A percentile compares a stretch with the other conserved stretches of the same genome.
Conservation (phyloP, 306 rosid genomes). For the Casuarina glauca region DNA sequence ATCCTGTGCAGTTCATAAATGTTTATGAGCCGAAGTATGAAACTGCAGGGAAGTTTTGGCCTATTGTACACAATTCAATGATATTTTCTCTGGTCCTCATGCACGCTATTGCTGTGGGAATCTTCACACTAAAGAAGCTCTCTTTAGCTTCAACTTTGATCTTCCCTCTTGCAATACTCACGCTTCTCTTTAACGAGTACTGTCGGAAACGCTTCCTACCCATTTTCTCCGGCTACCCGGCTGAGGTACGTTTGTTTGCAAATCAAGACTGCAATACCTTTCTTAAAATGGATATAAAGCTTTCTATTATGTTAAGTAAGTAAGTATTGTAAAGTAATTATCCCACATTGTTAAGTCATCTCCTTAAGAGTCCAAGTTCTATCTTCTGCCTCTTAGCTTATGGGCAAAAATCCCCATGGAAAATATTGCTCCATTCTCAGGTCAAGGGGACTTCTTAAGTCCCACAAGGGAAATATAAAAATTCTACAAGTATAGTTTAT, state of each 20-base stretch:
- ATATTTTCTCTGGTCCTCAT: constrained; percentile 87
- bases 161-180: constrained; percentile 78
- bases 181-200: constrained; percentile 88
- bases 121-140: constrained; percentile 72
- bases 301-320: not conserved
- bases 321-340: no score
- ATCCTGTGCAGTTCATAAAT: constrained; percentile 66
- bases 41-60: constrained; percentile 95
- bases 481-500: no score
- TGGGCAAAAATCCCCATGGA: no score
- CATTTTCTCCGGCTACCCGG: constrained; percentile 65
- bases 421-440: no score
- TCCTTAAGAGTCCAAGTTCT: no score
- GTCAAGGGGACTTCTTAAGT: no score
- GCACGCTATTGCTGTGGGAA: constrained; percentile 94
- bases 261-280: constrained; percentile 3
- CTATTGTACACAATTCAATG: constrained; percentile 72
- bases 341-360: no score
- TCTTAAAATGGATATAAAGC: not conserved
- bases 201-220: constrained; percentile 96
- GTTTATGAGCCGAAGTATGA: constrained; percentile 76
- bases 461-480: no score
- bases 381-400: no score
- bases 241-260: constrained; percentile 66
- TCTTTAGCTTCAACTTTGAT: constrained; percentile 42